Percentiles rank a stretch among this genome's conserved stretches.
Evolutionary conservation across 176 grass and related monocot genomes (phyloP).

Genomic region (Aegilops sharonensis): DNA sequence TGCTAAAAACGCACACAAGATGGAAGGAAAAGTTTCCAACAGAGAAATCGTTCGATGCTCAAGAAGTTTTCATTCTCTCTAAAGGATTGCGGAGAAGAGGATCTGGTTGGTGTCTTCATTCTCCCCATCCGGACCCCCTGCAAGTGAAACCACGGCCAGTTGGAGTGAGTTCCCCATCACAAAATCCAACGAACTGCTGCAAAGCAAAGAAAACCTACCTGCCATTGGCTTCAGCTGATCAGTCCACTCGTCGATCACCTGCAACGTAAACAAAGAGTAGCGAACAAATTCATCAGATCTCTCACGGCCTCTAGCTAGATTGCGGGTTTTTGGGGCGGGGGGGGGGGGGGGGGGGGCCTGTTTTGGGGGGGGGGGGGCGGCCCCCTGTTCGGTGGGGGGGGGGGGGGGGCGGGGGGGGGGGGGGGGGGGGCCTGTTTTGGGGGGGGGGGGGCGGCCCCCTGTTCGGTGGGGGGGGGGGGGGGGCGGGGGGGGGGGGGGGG

Average conservation of each 20-base stretch:
- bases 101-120: slow-evolving; percentile 65
- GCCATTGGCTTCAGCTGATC: slow-evolving; percentile 47
- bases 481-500: too few relatives aligned
- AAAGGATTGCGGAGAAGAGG: slow-evolving; percentile 65
- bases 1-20: neutral
- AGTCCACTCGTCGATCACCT: slow-evolving; percentile 77
- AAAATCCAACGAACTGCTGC: neutral
- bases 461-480: too few relatives aligned
- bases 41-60: neutral
- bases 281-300: neutral
- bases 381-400: too few relatives aligned
- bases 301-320: neutral
- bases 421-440: too few relatives aligned
- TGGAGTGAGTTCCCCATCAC: neutral
- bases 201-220: slow-evolving; percentile 24
- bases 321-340: neutral
- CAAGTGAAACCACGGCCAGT: neutral
- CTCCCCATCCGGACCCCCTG: slow-evolving; percentile 60
- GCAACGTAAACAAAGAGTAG: neutral
- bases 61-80: neutral
- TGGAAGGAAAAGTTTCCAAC: neutral
- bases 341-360: too few relatives aligned
- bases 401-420: too few relatives aligned
- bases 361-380: too few relatives aligned
- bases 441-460: too few relatives aligned